Percentiles rank a stretch among this genome's conserved stretches.
Evolutionary conservation across 2,329 filamentous ascomycete genomes (phyloP).

Genomic region (Huntiella omanensis): DNA sequence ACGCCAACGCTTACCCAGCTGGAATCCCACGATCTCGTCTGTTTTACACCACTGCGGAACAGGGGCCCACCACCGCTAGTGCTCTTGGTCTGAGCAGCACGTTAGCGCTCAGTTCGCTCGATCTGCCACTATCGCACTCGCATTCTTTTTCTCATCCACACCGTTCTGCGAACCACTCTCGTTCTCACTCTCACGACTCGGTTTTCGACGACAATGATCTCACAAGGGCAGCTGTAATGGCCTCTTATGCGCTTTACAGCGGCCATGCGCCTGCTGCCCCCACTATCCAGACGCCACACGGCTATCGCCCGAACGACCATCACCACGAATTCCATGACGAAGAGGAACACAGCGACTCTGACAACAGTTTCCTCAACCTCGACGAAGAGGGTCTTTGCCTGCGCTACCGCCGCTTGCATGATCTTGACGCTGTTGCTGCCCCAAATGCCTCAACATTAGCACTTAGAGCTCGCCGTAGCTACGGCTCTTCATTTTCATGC

Average conservation of each 20-base stretch:
- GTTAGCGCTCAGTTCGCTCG: constrained; percentile 7
- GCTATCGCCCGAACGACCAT: constrained; percentile 3
- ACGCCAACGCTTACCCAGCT: constrained; percentile 8
- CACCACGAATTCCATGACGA: constrained; percentile 4
- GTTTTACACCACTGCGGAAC: constrained; percentile 9
- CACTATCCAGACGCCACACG: not conserved
- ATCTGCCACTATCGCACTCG: constrained; percentile 8
- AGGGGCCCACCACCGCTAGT: constrained; percentile 2
- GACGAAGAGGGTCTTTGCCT: not conserved
- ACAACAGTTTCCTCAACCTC: not conserved
- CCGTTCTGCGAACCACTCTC: constrained; percentile 6
- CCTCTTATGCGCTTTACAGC: constrained; percentile 11
- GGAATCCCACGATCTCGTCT: constrained; percentile 12
- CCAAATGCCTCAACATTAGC: constrained; percentile 1
- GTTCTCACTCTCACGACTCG: constrained; percentile 10
- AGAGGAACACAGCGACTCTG: not conserved
- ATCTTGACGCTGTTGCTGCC: not conserved
- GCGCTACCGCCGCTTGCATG: not conserved
- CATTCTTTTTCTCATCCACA: constrained; percentile 6
- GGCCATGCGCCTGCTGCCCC: constrained; percentile 6
- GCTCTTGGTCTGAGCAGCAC: constrained; percentile 1
- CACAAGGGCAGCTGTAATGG: constrained; percentile 10
- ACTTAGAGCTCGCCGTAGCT: not conserved
- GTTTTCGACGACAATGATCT: constrained; percentile 10
- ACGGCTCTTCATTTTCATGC: not conserved